These are phyloP conservation scores for Eucommia ulmoides DNA, from an alignment of 257 asterid genomes.

Conservation along the genomic window DNA sequence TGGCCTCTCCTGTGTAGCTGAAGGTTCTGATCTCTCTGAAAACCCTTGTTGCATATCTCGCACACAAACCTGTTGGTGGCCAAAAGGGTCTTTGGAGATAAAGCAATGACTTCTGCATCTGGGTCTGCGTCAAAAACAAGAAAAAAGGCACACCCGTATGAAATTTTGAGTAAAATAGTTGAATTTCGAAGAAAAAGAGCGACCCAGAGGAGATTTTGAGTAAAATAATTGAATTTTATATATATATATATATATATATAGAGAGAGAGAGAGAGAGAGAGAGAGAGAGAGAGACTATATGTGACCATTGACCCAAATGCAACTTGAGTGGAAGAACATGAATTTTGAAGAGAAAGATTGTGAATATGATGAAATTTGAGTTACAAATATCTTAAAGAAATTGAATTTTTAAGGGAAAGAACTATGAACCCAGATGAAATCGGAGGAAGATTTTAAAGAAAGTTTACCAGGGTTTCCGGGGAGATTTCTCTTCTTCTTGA, in stretches of 20 bases:
- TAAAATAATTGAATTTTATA: too few relatives aligned
- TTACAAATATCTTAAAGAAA: background rate
- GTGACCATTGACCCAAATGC: too few relatives aligned
- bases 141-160: background rate
- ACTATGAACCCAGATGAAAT: background rate
- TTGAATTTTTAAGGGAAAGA: background rate
- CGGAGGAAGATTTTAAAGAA: background rate
- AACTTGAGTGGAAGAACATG: too few relatives aligned
- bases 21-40: slow-evolving; percentile 87
- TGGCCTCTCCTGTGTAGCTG: slow-evolving; percentile 88
- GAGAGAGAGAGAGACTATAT: too few relatives aligned
- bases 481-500: slow-evolving; percentile 74
- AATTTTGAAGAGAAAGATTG: too few relatives aligned
- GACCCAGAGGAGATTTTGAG: too few relatives aligned
- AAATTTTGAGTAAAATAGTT: too few relatives aligned
- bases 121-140: slow-evolving; percentile 34
- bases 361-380: background rate
- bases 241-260: too few relatives aligned
- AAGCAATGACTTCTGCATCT: slow-evolving; percentile 78
- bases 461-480: slow-evolving; percentile 77
- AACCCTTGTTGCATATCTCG: slow-evolving; percentile 89
- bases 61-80: slow-evolving; percentile 76
- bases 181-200: background rate
- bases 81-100: slow-evolving; percentile 61
- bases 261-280: too few relatives aligned